phyloP scores from a whole-genome alignment of 2,329 filamentous ascomycete species.

The Nothopassalora personata region DNA sequence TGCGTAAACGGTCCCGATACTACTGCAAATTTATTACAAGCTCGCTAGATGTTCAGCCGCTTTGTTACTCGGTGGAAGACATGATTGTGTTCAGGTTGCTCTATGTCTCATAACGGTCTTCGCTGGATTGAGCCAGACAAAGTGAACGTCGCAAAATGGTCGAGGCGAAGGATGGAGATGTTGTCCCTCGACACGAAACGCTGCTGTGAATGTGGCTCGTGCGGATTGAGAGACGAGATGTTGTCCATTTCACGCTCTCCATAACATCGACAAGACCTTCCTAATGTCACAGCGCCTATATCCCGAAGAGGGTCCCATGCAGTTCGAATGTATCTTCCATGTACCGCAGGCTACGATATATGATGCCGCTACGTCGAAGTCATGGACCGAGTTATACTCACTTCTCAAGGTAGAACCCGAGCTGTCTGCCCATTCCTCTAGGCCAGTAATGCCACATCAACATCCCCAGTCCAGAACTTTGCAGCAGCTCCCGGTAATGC shows the following conservation, averaged over 20 bases:
- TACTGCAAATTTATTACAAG: neutral
- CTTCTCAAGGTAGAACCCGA: conserved; percentile 24
- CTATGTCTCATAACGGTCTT: too few relatives aligned
- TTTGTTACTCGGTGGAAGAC: neutral
- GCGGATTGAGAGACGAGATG: too few relatives aligned
- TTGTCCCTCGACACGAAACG: neutral
- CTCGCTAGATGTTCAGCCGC: neutral
- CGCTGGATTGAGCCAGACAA: too few relatives aligned
- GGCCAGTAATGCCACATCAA: conserved; percentile 11
- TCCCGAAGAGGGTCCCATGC: too few relatives aligned
- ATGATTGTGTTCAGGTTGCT: neutral
- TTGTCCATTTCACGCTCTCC: too few relatives aligned
- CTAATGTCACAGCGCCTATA: too few relatives aligned
- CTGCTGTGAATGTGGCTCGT: neutral
- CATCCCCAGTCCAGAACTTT: conserved; percentile 11
- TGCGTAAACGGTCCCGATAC: neutral
- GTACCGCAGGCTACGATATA: too few relatives aligned
- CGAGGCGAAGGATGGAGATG: neutral
- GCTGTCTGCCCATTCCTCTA: conserved; percentile 7
- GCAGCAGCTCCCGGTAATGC: conserved; percentile 10
- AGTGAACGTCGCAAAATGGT: too few relatives aligned
- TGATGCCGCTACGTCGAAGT: too few relatives aligned
- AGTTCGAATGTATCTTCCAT: too few relatives aligned
- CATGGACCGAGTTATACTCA: conserved; percentile 25
- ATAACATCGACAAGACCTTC: too few relatives aligned